Evolutionary conservation across 2,329 filamentous ascomycete genomes (phyloP), one percentile per base, ranked within the genome.

Genomic region (Sporothrix luriei): DNA sequence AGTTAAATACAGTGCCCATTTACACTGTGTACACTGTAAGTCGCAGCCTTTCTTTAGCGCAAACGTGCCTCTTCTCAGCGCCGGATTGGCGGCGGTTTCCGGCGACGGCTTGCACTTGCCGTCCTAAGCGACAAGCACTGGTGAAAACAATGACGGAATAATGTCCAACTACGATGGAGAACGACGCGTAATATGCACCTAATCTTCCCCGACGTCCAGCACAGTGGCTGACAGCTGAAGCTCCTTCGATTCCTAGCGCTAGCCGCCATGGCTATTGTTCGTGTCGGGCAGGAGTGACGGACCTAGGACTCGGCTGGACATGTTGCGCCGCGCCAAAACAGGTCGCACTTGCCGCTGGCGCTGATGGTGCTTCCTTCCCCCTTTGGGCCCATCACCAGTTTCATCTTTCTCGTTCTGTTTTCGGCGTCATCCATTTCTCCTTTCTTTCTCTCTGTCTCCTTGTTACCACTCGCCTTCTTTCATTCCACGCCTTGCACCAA

Each of bases 151-250:
- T 24, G 51, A 54, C 55, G 33, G 33, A 21, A 43, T 33, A 19
- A 38, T 4, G 29, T 43, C 40, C 2, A 13, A 43, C 3, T 43
- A 16, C 40, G 14, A 43, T 43, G 40, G 40, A 7, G 54, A n/a
- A 38, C 48, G 48, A 57, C 29, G 38, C 54, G 52, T 26, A 38
- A 21, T n/a, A 57, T 57, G 54, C 33, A 65, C 21, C 24, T 10
- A 4, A 55, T 48, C 24, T 51, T 33, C 46, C 16, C 14, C 54
- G 6, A 43, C 26, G 40, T 10, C 52, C 52, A 24, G 19, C 24
- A 38, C 40, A 10, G 66, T 62, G 48, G 67, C 55, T 68, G 55
- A 64, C 67, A 64, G 67, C 67, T 68, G n/a, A n/a, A n/a, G n/a
- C n/a, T 62, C 55, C 66, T 64, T 55, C 46, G 33, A 46, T 57